These are phyloP conservation scores for Arctium minus DNA, from an alignment of 129 eudicot genomes.

Conservation along the genomic window DNA sequence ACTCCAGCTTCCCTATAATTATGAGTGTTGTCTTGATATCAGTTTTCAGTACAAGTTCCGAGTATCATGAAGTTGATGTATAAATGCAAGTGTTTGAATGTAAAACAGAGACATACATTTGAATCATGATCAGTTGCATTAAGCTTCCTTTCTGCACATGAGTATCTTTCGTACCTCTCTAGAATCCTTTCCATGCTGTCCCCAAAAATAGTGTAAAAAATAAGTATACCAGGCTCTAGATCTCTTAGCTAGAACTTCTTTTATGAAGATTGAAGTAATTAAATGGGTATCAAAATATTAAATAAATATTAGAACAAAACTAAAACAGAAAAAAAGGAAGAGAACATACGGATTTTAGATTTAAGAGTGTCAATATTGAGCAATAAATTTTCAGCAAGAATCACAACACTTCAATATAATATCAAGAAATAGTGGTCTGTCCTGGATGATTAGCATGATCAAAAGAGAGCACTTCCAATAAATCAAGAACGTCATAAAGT, in stretches of 20 bases:
- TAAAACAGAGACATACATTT: slow-evolving; percentile 29
- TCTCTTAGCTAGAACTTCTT: background rate
- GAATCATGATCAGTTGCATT: slow-evolving; percentile 46
- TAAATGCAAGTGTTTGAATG: background rate
- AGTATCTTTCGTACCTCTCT: slow-evolving; percentile 74
- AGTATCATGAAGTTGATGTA: background rate
- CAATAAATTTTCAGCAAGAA: background rate
- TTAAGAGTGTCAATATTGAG: background rate
- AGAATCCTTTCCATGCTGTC: slow-evolving; percentile 86
- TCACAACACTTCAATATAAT: no score
- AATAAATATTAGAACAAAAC: background rate
- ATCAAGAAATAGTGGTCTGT: no score
- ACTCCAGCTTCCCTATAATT: slow-evolving; percentile 61
- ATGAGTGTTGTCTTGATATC: background rate
- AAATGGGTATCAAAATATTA: background rate
- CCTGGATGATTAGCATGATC: no score
- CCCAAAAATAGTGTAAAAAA: slow-evolving; percentile 2
- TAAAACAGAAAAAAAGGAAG: background rate
- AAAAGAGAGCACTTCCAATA: no score
- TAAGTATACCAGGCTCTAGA: background rate
- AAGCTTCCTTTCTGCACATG: slow-evolving; percentile 62
- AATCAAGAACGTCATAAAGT: no score
- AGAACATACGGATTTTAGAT: background rate
- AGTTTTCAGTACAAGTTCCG: background rate
- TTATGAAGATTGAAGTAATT: background rate